phyloP scores from a whole-genome alignment of 2,329 filamentous ascomycete species.

The Claviceps paspali region DNA sequence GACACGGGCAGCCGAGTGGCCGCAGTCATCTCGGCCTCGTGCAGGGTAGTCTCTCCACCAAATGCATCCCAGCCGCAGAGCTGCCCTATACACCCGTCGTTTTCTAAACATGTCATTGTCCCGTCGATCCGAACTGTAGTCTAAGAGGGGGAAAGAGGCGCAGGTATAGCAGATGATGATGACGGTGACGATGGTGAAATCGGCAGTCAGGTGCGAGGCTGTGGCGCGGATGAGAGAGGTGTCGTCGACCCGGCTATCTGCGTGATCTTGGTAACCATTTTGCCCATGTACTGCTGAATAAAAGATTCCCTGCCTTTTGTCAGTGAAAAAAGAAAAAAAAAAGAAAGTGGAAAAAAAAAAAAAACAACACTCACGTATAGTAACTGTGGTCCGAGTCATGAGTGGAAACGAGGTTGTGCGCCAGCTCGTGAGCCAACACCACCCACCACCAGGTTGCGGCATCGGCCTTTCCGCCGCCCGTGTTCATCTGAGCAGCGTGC shows the following conservation, averaged over 20 bases:
- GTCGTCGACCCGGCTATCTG: conserved; percentile 13
- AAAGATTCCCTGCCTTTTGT: conserved; percentile 47
- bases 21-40: too few species aligned
- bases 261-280: conserved; percentile 44
- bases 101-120: conserved; percentile 8
- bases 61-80: too few species aligned
- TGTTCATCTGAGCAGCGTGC: conserved; percentile 40
- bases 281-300: conserved; percentile 60
- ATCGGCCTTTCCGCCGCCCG: conserved; percentile 38
- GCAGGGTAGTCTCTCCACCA: too few species aligned
- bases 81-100: too few species aligned
- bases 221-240: conserved; percentile 3
- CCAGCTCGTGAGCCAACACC: conserved; percentile 87
- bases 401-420: conserved; percentile 72
- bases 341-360: background rate
- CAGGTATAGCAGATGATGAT: conserved; percentile 5
- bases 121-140: conserved; percentile 3
- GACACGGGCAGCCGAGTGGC: too few species aligned
- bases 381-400: conserved; percentile 72
- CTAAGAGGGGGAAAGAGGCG: conserved; percentile 13
- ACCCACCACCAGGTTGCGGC: conserved; percentile 85
- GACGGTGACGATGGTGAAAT: too few species aligned
- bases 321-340: background rate
- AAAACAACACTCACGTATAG: conserved; percentile 45
- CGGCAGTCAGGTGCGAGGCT: too few species aligned